Conservation (phyloP, 2,329 filamentous ascomycete species). For the Nothopassalora personata region DNA sequence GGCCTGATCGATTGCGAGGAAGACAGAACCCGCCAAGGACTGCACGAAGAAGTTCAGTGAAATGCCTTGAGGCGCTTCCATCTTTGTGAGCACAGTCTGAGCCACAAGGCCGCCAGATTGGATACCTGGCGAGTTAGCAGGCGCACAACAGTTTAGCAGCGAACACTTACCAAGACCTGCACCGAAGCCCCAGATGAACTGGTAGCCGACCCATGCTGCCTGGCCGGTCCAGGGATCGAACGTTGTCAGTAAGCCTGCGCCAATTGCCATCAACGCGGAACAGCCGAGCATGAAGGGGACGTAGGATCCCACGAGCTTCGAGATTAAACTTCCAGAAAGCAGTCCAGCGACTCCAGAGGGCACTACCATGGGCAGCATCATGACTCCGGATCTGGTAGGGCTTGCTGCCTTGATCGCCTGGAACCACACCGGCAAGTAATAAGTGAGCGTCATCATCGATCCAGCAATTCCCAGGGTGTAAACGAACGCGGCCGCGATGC, state of each 20-base stretch:
- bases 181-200: constrained; percentile 33
- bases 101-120: constrained; percentile 38
- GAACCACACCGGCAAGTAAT: constrained; percentile 2
- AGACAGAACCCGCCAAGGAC: constrained; percentile 44
- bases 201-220: constrained; percentile 36
- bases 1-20: constrained; percentile 46
- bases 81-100: constrained; percentile 39
- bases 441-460: background rate
- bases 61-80: constrained; percentile 43
- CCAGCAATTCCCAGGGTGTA: background rate
- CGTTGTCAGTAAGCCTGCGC: constrained; percentile 42
- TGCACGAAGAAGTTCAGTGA: constrained; percentile 45
- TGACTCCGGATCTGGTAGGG: constrained; percentile 45
- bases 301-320: constrained; percentile 44
- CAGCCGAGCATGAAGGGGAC: constrained; percentile 44
- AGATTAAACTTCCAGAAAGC: constrained; percentile 14
- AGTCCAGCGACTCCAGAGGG: constrained; percentile 37
- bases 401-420: constrained; percentile 39
- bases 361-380: constrained; percentile 44
- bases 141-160: background rate
- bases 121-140: constrained; percentile 31
- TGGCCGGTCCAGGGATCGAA: constrained; percentile 36
- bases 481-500: constrained; percentile 30
- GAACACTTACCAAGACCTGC: constrained; percentile 42
- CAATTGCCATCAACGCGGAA: constrained; percentile 39